phyloP scores from a whole-genome alignment of 306 rosid species.

The Corylus heterophylla region DNA sequence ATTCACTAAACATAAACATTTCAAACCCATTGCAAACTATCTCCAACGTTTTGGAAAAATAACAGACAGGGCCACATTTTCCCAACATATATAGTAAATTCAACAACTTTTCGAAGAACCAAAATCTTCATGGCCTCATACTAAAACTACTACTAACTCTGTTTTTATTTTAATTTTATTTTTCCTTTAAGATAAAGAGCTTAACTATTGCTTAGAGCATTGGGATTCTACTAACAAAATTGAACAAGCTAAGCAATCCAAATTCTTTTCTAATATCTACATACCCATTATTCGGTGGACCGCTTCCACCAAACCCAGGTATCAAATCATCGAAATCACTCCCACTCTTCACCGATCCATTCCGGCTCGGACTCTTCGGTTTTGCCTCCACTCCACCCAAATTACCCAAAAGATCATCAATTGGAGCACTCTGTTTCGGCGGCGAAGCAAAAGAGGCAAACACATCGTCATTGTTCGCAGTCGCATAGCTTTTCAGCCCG shows the following conservation, averaged over 20 bases:
- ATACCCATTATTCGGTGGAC: conserved; percentile 55
- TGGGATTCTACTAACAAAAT: conserved; percentile 22
- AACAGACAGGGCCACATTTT: neutral
- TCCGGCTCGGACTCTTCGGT: conserved; percentile 20
- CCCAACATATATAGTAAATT: neutral
- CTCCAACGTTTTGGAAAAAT: neutral
- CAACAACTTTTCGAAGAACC: neutral
- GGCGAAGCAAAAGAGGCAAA: conserved; percentile 40
- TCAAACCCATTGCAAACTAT: neutral
- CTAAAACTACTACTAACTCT: neutral
- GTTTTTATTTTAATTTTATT: too few relatives aligned
- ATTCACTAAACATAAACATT: neutral
- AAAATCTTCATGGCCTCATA: neutral
- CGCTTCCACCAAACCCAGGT: conserved; percentile 69
- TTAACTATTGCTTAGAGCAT: neutral
- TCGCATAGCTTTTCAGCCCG: conserved; percentile 35
- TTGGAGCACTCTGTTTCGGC: conserved; percentile 38
- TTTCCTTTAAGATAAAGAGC: neutral
- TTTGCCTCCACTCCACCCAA: conserved; percentile 42
- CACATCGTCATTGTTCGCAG: conserved; percentile 33
- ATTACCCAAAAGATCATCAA: conserved; percentile 56
- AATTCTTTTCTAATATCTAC: conserved; percentile 1
- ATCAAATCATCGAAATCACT: conserved; percentile 63
- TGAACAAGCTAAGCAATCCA: conserved; percentile 18
- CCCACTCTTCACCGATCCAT: conserved; percentile 12